phyloP scores from a whole-genome alignment of 192 early-diverging fungal genomes.

The Kappamyces sp. region DNA sequence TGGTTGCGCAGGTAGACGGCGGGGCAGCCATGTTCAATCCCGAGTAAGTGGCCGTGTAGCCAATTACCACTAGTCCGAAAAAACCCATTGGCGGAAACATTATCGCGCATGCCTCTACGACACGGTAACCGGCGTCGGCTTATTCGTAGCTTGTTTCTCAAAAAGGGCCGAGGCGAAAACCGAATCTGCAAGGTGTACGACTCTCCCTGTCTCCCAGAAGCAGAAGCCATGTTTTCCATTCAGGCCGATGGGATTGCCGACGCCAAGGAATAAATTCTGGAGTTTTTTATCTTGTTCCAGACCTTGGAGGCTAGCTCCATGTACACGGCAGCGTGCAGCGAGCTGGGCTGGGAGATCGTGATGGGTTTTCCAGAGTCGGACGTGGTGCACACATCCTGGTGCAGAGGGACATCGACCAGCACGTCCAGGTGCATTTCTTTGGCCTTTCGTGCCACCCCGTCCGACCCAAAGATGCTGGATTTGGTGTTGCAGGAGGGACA shows the following conservation, averaged over 20 bases:
- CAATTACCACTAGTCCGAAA: conserved; percentile 60
- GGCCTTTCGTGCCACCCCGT: conserved; percentile 49
- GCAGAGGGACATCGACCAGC: conserved; percentile 72
- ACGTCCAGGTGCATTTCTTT: conserved; percentile 60
- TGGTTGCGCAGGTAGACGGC: conserved; percentile 90
- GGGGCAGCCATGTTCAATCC: conserved; percentile 78
- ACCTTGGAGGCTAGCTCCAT: conserved; percentile 15
- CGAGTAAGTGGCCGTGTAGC: too few relatives aligned
- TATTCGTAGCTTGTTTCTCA: conserved; percentile 64
- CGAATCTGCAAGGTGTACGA: conserved; percentile 97
- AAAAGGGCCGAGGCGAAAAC: conserved; percentile 86
- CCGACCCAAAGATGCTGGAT: conserved; percentile 72
- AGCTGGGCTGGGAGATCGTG: conserved; percentile 19
- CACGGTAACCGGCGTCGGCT: conserved; percentile 50
- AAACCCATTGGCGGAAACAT: conserved; percentile 99
- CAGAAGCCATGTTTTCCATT: conserved; percentile 90
- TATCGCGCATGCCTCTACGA: conserved; percentile 96
- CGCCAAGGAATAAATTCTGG: conserved; percentile 56
- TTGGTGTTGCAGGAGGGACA: conserved; percentile 76
- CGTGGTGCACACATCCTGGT: conserved; percentile 63
- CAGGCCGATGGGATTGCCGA: conserved; percentile 82
- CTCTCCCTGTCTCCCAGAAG: conserved; percentile 86
- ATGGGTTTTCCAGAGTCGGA: conserved; percentile 69
- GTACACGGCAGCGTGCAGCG: conserved; percentile 26
- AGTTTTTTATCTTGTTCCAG: too few relatives aligned